A percentile compares a stretch with the other conserved stretches of the same genome.
phyloP scores from a whole-genome alignment of 176 grass and related monocot genomes.

The Zea mays region Zm-B73-REFERENCE-NAM-5.0 NC_050100.1:191022001-191022500 shows the following conservation, averaged over 20 bases:
- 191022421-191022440: background rate
- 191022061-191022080: too few relatives aligned
- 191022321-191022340: background rate
- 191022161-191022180: slow-evolving; percentile 5
- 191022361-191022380: background rate
- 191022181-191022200: slow-evolving; percentile 23
- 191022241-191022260: background rate
- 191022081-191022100: background rate
- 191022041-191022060: too few relatives aligned
- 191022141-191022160: slow-evolving; percentile 9
- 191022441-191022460: too few relatives aligned
- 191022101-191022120: background rate
- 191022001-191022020: too few relatives aligned
- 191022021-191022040: too few relatives aligned
- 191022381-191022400: background rate
- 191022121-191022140: background rate
- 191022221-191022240: slow-evolving; percentile 9
- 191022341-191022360: background rate
- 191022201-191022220: slow-evolving; percentile 23
- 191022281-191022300: too few relatives aligned
- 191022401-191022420: background rate
- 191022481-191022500: too few relatives aligned
- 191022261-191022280: too few relatives aligned
- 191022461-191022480: too few relatives aligned
- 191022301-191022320: background rate